Conservation (phyloP, 75 land plant genomes). For the Picea glauca region DNA sequence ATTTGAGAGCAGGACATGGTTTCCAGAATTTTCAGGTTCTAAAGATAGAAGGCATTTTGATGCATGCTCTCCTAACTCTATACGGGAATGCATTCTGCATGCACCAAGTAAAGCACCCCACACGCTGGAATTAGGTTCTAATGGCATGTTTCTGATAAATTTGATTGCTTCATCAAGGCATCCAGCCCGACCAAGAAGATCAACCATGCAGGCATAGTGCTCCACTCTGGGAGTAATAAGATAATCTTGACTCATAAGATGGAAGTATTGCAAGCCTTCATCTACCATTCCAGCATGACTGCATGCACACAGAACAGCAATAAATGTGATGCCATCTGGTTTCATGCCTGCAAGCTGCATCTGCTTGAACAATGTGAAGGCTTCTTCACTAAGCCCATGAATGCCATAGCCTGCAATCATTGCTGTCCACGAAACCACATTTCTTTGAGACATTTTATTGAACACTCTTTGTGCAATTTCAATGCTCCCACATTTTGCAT, state of each 20-base stretch:
- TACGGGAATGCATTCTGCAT: constrained; percentile 45
- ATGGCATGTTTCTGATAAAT: constrained; percentile 45
- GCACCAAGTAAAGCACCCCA: constrained; percentile 60
- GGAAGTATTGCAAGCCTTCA: constrained; percentile 38
- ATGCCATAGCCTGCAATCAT: constrained; percentile 44
- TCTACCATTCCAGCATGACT: constrained; percentile 59
- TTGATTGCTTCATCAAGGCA: constrained; percentile 25
- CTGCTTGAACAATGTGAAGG: constrained; percentile 31
- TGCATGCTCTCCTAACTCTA: constrained; percentile 42
- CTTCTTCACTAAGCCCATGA: constrained; percentile 36
- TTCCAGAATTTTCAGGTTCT: not conserved
- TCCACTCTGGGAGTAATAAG: constrained; percentile 33
- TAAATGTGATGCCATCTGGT: constrained; percentile 32
- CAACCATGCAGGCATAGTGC: constrained; percentile 67
- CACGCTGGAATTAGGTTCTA: constrained; percentile 42
- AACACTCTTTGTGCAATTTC: constrained; percentile 31
- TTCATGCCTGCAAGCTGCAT: constrained; percentile 31
- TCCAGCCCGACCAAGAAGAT: constrained; percentile 56
- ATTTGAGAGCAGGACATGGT: constrained; percentile 1
- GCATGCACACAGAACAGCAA: constrained; percentile 49
- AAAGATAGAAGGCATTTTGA: constrained; percentile 25
- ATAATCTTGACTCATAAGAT: constrained; percentile 31
- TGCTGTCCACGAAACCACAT: constrained; percentile 47
- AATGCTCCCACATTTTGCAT: constrained; percentile 45
- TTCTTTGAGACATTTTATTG: constrained; percentile 29